These are phyloP conservation scores for Fallopia convolvulus DNA, from an alignment of 148 eudicot species.

Conservation along the genomic window DNA sequence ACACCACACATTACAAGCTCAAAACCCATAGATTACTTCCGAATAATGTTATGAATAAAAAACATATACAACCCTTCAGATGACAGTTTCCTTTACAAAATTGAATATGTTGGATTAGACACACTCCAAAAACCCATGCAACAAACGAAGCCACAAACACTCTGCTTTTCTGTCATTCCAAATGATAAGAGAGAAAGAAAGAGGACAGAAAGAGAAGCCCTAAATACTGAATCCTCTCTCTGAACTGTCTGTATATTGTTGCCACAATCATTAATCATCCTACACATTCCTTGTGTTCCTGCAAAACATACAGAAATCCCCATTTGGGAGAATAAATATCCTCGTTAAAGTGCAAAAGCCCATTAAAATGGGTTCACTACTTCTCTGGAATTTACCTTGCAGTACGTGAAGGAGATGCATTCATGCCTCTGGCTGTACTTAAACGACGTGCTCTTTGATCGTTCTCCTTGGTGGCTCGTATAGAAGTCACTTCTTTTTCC, in stretches of 20 bases:
- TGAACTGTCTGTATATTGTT: not conserved
- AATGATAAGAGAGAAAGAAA: not conserved
- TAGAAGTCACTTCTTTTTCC: slow-evolving; percentile 82
- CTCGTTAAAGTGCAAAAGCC: not conserved
- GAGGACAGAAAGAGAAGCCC: not conserved
- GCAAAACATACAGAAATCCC: slow-evolving; percentile 11
- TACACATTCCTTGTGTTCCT: slow-evolving; percentile 40
- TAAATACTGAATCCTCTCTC: not conserved
- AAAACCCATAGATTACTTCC: not conserved
- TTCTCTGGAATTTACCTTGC: slow-evolving; percentile 33
- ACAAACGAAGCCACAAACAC: not conserved
- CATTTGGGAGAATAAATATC: not conserved
- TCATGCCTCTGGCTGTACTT: slow-evolving; percentile 47
- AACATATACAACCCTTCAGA: not conserved
- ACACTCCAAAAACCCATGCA: slow-evolving; percentile 6
- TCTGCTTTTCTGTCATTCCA: not conserved
- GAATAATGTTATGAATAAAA: not conserved
- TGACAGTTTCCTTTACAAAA: not conserved
- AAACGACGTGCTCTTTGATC: slow-evolving; percentile 49
- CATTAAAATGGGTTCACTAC: not conserved
- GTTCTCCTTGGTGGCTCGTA: slow-evolving; percentile 51
- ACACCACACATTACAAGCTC: not conserved
- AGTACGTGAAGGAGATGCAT: slow-evolving; percentile 39
- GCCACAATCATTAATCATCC: slow-evolving; percentile 1
- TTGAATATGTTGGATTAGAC: not conserved